A percentile compares a stretch with the other conserved stretches of the same genome.
Conservation (phyloP, 805 yeast species). For the Priceomyces medius region DNA sequence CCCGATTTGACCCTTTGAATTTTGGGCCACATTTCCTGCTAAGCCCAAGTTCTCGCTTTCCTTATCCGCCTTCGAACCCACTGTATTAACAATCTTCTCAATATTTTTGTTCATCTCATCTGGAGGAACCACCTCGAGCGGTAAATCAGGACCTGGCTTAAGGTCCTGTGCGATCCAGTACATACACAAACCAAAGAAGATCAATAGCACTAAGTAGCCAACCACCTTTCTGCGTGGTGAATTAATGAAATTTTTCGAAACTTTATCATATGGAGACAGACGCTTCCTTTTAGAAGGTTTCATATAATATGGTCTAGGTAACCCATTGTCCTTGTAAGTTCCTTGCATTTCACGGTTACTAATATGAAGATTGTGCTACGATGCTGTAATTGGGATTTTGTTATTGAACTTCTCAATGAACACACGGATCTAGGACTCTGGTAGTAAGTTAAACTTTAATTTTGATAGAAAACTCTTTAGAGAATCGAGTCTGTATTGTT, state of each 20-base stretch:
- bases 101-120: slow-evolving; percentile 13
- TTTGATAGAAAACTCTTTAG: too few species aligned
- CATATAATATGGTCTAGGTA: slow-evolving; percentile 48
- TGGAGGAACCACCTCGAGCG: slow-evolving; percentile 26
- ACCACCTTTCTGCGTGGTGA: slow-evolving; percentile 36
- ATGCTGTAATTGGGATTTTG: background rate
- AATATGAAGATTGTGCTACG: background rate
- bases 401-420: too few species aligned
- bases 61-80: slow-evolving; percentile 29
- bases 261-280: slow-evolving; percentile 34
- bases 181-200: slow-evolving; percentile 34
- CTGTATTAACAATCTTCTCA: slow-evolving; percentile 29
- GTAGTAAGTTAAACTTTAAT: too few species aligned
- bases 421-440: too few species aligned
- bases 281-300: slow-evolving; percentile 36
- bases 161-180: slow-evolving; percentile 38
- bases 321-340: slow-evolving; percentile 39
- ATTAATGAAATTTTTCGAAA: slow-evolving; percentile 31
- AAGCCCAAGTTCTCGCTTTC: slow-evolving; percentile 34
- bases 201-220: slow-evolving; percentile 38
- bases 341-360: slow-evolving; percentile 36
- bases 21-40: slow-evolving; percentile 39
- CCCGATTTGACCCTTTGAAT: slow-evolving; percentile 40
- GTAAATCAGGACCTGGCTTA: slow-evolving; percentile 24
- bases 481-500: too few species aligned